Conservation (phyloP, 2,329 filamentous ascomycete species). For the Neonectria magnoliae region DNA sequence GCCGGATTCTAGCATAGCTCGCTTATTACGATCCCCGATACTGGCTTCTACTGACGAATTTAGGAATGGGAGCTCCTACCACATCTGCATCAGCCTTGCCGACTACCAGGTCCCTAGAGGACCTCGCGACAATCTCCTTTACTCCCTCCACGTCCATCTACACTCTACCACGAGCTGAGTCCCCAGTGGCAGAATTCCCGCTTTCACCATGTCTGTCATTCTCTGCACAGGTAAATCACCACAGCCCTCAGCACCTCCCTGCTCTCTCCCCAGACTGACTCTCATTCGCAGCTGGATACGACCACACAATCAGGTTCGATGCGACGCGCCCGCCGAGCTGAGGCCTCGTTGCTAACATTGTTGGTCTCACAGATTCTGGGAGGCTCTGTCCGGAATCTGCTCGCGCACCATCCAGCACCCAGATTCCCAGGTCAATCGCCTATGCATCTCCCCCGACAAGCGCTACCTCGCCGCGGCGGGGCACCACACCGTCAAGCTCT, state of each 20-base stretch:
- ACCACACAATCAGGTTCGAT: constrained; percentile 68
- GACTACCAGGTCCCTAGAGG: constrained; percentile 29
- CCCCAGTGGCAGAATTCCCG: constrained; percentile 25
- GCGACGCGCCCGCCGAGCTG: constrained; percentile 19
- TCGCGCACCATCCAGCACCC: constrained; percentile 98
- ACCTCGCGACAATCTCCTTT: constrained; percentile 18
- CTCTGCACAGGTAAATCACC: constrained; percentile 66
- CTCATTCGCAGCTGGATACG: constrained; percentile 62
- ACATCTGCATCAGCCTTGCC: constrained; percentile 21
- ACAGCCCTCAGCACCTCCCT: not conserved
- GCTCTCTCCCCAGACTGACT: constrained; percentile 33
- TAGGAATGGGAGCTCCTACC: constrained; percentile 32
- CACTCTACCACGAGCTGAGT: constrained; percentile 39
- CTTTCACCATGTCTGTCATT: constrained; percentile 66
- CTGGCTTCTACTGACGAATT: constrained; percentile 22
- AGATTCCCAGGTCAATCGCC: constrained; percentile 96
- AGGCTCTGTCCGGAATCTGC: constrained; percentile 96
- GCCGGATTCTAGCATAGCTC: constrained; percentile 2
- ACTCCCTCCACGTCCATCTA: not conserved
- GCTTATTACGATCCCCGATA: constrained; percentile 23
- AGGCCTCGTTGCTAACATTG: constrained; percentile 26
- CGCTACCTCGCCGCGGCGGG: constrained; percentile 87
- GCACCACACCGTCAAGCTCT: constrained; percentile 91
- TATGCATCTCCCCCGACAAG: constrained; percentile 98
- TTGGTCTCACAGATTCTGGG: constrained; percentile 80